Conservation (phyloP, 1,139 yeast species). For the Yamadazyma membranifaciens region DNA sequence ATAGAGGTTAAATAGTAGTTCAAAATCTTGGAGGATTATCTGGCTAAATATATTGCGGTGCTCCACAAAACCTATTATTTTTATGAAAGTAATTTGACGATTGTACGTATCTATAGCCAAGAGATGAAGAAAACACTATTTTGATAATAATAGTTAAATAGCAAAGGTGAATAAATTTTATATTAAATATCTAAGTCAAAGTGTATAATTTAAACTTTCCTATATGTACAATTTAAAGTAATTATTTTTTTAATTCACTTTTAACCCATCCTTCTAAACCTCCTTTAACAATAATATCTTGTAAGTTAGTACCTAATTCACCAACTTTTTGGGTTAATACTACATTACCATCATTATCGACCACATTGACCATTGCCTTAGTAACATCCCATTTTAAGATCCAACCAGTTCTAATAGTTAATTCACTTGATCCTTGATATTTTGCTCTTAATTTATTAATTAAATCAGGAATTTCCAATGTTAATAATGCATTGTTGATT, state of each 20-base stretch:
- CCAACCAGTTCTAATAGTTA: slow-evolving; percentile 95
- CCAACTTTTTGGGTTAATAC: slow-evolving; percentile 86
- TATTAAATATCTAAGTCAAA: neutral
- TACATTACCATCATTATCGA: slow-evolving; percentile 63
- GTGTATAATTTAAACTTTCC: neutral
- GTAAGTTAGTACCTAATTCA: slow-evolving; percentile 90
- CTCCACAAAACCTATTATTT: no score
- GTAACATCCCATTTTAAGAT: slow-evolving; percentile 91
- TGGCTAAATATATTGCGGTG: no score
- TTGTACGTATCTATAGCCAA: no score
- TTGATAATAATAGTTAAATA: no score
- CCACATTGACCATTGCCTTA: slow-evolving; percentile 73
- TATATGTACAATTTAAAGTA: neutral
- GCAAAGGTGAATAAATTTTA: neutral
- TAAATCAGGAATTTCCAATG: slow-evolving; percentile 88
- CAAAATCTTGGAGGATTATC: no score
- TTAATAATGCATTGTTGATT: slow-evolving; percentile 90
- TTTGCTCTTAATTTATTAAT: slow-evolving; percentile 72
- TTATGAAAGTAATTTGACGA: no score
- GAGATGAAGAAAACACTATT: no score
- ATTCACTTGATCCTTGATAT: slow-evolving; percentile 56
- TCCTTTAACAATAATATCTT: slow-evolving; percentile 94
- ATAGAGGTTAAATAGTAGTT: no score
- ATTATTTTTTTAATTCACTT: slow-evolving; percentile 50
- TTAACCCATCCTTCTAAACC: slow-evolving; percentile 99